These are phyloP conservation scores for Aspergillus panamensis DNA, from an alignment of 495 filamentous ascomycete species.

Conservation along the genomic window DNA sequence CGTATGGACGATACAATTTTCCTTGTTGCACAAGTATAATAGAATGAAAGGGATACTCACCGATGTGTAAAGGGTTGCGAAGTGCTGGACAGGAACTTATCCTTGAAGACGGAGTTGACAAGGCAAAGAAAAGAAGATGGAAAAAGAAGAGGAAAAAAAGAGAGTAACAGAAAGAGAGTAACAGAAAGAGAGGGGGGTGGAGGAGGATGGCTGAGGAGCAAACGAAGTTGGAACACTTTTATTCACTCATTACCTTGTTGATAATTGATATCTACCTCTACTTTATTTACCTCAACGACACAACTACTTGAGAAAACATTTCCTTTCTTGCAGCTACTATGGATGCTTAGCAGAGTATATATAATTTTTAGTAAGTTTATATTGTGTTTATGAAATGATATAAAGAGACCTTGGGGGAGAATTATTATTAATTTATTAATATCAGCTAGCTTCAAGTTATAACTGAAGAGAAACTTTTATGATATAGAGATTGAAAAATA, in stretches of 20 bases:
- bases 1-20: neutral
- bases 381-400: too few relatives aligned
- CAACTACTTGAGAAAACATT: neutral
- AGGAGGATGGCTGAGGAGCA: neutral
- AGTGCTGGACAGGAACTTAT: neutral
- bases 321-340: too few relatives aligned
- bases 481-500: too few relatives aligned
- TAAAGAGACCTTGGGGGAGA: too few relatives aligned
- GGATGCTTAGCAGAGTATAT: too few relatives aligned
- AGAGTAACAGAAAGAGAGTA: neutral
- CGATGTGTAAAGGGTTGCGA: neutral
- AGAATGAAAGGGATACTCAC: neutral
- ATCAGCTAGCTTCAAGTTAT: too few relatives aligned
- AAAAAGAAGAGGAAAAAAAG: neutral
- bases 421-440: too few relatives aligned
- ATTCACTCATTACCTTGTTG: too few relatives aligned
- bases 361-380: too few relatives aligned
- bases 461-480: too few relatives aligned
- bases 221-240: neutral
- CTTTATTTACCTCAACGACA: neutral
- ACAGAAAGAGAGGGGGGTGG: neutral
- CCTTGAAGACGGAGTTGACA: neutral
- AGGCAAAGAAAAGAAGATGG: neutral
- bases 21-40: neutral
- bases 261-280: neutral